Conservation (phyloP, 1,139 yeast species). For the Suhomyces bolitotheri region DNA sequence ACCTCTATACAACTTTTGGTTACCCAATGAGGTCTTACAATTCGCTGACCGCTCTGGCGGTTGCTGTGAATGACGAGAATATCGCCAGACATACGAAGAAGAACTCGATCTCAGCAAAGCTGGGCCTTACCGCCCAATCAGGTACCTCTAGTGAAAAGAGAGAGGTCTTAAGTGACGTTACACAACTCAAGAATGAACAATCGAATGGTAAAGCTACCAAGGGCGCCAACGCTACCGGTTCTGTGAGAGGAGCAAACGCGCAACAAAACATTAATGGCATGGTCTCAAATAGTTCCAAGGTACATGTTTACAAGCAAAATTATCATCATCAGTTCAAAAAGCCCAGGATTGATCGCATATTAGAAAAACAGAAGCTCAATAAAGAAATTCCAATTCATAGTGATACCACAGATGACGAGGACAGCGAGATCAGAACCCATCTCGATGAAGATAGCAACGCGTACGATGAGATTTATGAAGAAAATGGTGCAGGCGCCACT, state of each 20-base stretch:
- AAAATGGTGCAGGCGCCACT: slow-evolving; percentile 12
- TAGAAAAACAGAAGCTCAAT: slow-evolving; percentile 10
- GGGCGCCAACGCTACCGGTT: slow-evolving; percentile 2
- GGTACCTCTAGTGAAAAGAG: slow-evolving; percentile 15
- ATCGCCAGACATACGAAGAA: slow-evolving; percentile 8
- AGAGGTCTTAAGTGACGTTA: slow-evolving; percentile 36
- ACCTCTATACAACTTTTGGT: slow-evolving; percentile 2
- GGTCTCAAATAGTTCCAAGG: slow-evolving; percentile 18
- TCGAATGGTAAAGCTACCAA: slow-evolving; percentile 1
- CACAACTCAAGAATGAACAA: slow-evolving; percentile 20
- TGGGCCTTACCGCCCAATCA: slow-evolving; percentile 1
- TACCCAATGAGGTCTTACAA: slow-evolving; percentile 13
- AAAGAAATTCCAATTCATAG: slow-evolving; percentile 11
- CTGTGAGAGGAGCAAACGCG: slow-evolving; percentile 4
- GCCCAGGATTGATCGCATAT: slow-evolving; percentile 24
- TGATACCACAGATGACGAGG: slow-evolving; percentile 15
- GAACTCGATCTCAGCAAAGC: slow-evolving; percentile 3
- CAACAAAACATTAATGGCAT: slow-evolving; percentile 13
- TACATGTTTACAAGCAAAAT: slow-evolving; percentile 24
- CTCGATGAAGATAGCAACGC: slow-evolving; percentile 5
- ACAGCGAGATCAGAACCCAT: slow-evolving; percentile 13
- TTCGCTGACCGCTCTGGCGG: slow-evolving; percentile 7
- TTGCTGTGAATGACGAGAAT: slow-evolving; percentile 11
- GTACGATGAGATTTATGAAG: slow-evolving; percentile 7
- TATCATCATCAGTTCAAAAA: slow-evolving; percentile 24